Base-by-base conservation (phyloP, 225 moss, liverwort and hornwort species). In the Sphagnum contortum region DNA sequence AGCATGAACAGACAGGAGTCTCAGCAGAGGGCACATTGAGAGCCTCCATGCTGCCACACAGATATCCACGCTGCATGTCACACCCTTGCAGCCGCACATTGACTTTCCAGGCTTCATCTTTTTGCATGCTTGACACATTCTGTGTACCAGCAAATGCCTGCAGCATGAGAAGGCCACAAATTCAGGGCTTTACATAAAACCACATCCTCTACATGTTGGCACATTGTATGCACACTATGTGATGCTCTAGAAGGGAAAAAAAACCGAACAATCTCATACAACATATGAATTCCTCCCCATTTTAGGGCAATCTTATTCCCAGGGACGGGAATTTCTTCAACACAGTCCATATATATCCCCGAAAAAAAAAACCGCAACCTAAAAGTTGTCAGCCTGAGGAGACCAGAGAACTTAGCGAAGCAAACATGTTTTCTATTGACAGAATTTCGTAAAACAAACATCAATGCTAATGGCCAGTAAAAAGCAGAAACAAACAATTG, bases 11-110 rank as follows among this genome's bases (percentile, higher is more conserved):
- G 75, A 98, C 96, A 75, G 98, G 98, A 72, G 93, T 93, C 75
- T 98, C 93, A 45, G 93, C 91, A 68, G 89, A 78, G 50, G 98
- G 98, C 51, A 98, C 93, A 70, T 98, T 91, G 48, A 93, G 76
- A 77, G 98, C 98, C 78, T 93, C 98, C 98, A 98, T 98, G 70
- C 93, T 98, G 69, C 98, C 93, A 68, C 98, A 98, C 59, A 98
- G 73, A 77, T 98, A 98, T 48, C 98, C 98, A 72, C 73, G 87
- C 63, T 89, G 91, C 86, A 98, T 83, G 65, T 98, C 98, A 73
- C 90, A 89, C 64, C 98, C 98, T 83, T 98, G 98, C 68, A 98
- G 69, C 69, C 98, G 87, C 63, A 93, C 98, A 75, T 98, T 98
- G 70, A 98, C 98, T 77, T 89, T 98, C 93, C 98, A 98, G 11